Evolutionary conservation across 306 rosid species (phyloP), one percentile per base, ranked within the genome.

Genomic region (Clitoria ternatea): DNA sequence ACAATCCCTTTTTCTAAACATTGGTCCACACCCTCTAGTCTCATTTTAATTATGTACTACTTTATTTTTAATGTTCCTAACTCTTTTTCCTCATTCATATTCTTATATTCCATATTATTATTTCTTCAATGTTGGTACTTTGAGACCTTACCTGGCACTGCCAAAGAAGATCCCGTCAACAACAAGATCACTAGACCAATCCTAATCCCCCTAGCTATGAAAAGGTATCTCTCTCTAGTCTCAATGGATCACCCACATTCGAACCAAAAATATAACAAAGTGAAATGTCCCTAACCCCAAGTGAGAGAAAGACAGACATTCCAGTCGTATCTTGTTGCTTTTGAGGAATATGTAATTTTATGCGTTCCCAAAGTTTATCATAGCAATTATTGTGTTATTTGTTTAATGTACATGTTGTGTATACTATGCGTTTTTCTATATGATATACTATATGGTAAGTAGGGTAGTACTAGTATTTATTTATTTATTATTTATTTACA

Each of bases 321-420:
- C 96, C 92, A 87, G 97, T 86, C 89, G 96, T 87, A 81, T 83
- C 87, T 89, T 73, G 96, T 78, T 90, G 88, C 99, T 94, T 94
- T 94, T 91, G 97, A 94, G 97, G 95, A 84, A 80, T n/a, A n/a
- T 67, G 83, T 69, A 61, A 69, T 55, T 66, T 72, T 67, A 74
- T 52, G 75, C 57, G 75, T 86, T 78, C 92, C 96, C 90, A 81
- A 85, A 73, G 96, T 82, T 82, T 71, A 79, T 78, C 55, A 69
- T 70, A 29, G 50, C 78, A 78, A 82, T 70, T 74, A 82, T 50
- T 82, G 61, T 43, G 27, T 43, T 53, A 17, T 54, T 56, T 49
- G 24, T 72, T 69, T 24, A 68, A 77, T 49, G 10, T 1, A 49
- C 17, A 8, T 27, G 20, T 2, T 54, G 2, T 35, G 22, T 76